Evolutionary conservation across 352 stramenopile genomes (phyloP).

Genomic region (Pythium sp.): DNA sequence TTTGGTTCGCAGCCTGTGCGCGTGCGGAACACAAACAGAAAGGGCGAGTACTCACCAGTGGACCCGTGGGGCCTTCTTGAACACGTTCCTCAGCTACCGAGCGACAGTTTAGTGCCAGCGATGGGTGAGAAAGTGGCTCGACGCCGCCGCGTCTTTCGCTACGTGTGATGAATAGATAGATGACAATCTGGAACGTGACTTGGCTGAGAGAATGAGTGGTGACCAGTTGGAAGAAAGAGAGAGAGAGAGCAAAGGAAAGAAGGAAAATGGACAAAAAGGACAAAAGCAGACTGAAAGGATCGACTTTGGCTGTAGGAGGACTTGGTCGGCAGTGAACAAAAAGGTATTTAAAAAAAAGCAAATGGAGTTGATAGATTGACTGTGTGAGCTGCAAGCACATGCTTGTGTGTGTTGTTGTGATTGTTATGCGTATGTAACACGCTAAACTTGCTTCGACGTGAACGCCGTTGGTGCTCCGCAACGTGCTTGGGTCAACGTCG

Average conservation of each 20-base stretch:
- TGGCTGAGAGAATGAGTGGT: not conserved
- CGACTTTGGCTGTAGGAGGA: not conserved
- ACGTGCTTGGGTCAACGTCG: too few relatives aligned
- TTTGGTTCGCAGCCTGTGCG: slow-evolving; percentile 30
- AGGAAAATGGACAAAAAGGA: slow-evolving; percentile 5
- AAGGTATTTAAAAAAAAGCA: slow-evolving; percentile 30
- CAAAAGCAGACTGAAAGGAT: not conserved
- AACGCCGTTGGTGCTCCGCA: too few relatives aligned
- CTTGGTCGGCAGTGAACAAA: slow-evolving; percentile 12
- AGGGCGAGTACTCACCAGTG: slow-evolving; percentile 33
- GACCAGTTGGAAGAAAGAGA: not conserved
- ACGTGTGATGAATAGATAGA: slow-evolving; percentile 34
- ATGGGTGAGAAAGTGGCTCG: slow-evolving; percentile 49
- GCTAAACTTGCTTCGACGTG: too few relatives aligned
- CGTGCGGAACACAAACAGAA: slow-evolving; percentile 18
- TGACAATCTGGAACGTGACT: not conserved
- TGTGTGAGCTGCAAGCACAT: not conserved
- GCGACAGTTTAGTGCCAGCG: slow-evolving; percentile 45
- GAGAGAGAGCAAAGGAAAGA: not conserved
- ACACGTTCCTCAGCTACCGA: slow-evolving; percentile 66
- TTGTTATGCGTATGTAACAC: not conserved
- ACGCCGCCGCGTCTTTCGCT: slow-evolving; percentile 66
- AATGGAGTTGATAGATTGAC: slow-evolving; percentile 13
- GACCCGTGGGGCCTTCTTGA: slow-evolving; percentile 80
- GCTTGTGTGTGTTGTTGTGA: not conserved